These are phyloP conservation scores for Nosema muscidifuracis DNA, from an alignment of 371 early-diverging fungal genomes.

Conservation along the genomic window DNA sequence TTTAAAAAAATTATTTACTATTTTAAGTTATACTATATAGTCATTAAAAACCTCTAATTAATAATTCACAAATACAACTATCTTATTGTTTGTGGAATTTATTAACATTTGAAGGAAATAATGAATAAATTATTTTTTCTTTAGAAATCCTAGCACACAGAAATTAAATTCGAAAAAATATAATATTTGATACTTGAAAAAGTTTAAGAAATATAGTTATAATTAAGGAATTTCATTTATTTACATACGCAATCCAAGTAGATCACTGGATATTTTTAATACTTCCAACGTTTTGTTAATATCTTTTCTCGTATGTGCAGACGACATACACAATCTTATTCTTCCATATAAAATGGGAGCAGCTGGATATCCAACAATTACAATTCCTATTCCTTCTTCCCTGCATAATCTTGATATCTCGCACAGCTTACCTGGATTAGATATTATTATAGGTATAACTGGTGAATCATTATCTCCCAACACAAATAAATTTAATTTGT, in stretches of 20 bases:
- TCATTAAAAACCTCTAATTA: too few relatives aligned
- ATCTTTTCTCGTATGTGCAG: constrained; percentile 86
- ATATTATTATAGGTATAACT: constrained; percentile 87
- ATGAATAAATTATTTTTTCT: too few relatives aligned
- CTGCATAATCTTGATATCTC: constrained; percentile 84
- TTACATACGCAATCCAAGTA: constrained; percentile 52
- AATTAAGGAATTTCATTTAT: too few relatives aligned
- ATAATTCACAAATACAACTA: too few relatives aligned
- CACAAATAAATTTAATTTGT: constrained; percentile 82
- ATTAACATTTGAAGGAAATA: too few relatives aligned
- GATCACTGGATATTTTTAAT: constrained; percentile 58
- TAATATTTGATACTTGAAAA: too few relatives aligned
- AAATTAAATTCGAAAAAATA: too few relatives aligned
- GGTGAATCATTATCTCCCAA: constrained; percentile 84
- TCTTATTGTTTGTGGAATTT: too few relatives aligned
- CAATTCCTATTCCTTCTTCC: constrained; percentile 82
- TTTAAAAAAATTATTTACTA: too few relatives aligned
- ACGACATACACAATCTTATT: constrained; percentile 88
- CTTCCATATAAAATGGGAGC: constrained; percentile 87
- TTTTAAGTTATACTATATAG: too few relatives aligned
- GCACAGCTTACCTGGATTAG: constrained; percentile 90
- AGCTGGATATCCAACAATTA: constrained; percentile 94
- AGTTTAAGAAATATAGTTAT: too few relatives aligned
- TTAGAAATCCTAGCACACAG: too few relatives aligned
- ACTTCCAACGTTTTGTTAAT: constrained; percentile 67